A percentile compares a stretch with the other conserved stretches of the same genome.
Evolutionary conservation across 2,329 filamentous ascomycete species (phyloP).

Genomic region (Pezicula radicicola): DNA sequence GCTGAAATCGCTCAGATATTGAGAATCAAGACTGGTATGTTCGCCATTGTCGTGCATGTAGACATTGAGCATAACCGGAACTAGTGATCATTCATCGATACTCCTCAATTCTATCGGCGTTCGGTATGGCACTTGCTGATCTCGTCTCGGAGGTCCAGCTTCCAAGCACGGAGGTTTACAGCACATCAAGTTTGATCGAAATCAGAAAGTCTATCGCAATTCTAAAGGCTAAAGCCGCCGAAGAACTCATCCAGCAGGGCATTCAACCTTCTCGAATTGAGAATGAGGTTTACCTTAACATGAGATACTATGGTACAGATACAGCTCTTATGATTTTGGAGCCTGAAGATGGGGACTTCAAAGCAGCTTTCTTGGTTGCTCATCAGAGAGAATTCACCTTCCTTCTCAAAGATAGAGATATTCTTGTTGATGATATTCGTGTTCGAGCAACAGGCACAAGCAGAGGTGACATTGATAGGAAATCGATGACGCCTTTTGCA

Average conservation of each 20-base stretch:
- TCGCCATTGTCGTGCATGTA: conserved; percentile 48
- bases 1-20: no score
- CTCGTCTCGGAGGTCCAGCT: no score
- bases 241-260: conserved; percentile 69
- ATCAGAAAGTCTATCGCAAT: background rate
- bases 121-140: conserved; percentile 86
- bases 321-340: conserved; percentile 84
- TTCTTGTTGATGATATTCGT: conserved; percentile 84
- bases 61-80: conserved; percentile 35
- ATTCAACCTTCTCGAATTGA: conserved; percentile 71
- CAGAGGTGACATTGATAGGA: background rate
- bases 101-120: conserved; percentile 82
- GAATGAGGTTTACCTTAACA: conserved; percentile 88
- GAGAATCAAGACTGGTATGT: conserved; percentile 63
- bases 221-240: background rate
- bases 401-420: conserved; percentile 74
- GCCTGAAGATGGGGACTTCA: conserved; percentile 64
- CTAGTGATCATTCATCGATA: conserved; percentile 77
- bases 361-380: conserved; percentile 74
- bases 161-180: no score
- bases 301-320: conserved; percentile 85
- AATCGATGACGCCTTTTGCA: background rate
- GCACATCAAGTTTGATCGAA: no score
- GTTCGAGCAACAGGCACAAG: conserved; percentile 77
- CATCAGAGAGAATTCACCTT: conserved; percentile 91